Evolutionary conservation across 176 grass and related monocot genomes (phyloP), one percentile per base, ranked within the genome.

Genomic region (Paspalum notatum): DNA sequence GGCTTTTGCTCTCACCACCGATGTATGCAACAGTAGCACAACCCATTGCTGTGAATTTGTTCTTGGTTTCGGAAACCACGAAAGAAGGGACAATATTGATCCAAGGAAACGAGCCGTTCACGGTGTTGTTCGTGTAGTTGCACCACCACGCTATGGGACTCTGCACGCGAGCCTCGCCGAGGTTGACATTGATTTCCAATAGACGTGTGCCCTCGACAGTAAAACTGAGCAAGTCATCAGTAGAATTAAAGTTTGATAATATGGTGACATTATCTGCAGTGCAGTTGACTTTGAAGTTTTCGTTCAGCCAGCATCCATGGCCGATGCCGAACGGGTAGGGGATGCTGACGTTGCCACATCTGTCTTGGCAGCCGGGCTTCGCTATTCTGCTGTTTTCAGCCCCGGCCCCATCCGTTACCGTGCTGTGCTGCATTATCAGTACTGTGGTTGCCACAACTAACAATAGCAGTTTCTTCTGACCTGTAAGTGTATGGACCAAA

Each of bases 251-350:
- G 2, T 38, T 22, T 10, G 12, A 12, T 22, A 69, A 64, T 10
- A 68, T 55, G 20, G 2, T 8, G 8, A 55, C 55, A 22, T 57
- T 21, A 22, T 57, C 55, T 20, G 13, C 49, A 8, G 22, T 11
- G 25, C 67, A 58, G 8, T 0, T 24, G 56, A 58, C 56, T 58
- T 9, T n/a, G 7, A 58, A 58, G 9, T 58, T n/a, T 24, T 9
- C 9, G 9, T 58, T 9, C 56, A 58, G 56, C 8, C 5, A 58
- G 56, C 56, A 58, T n/a, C 21, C 56, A 5, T 24, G 1, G 0
- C 67, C 68, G 0, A 80, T 80, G 56, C 88, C 91, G 13, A 91
- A 94, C 0, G 91, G 88, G 64, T 86, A 91, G 0, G 88, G 88
- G 26, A 94, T 63, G 49, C 76, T 84, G 17, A 89, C 7, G 44